A percentile compares a stretch with the other conserved stretches of the same genome.
phyloP scores from a whole-genome alignment of 2,329 filamentous ascomycete species.

The Talaromyces sp. region DNA sequence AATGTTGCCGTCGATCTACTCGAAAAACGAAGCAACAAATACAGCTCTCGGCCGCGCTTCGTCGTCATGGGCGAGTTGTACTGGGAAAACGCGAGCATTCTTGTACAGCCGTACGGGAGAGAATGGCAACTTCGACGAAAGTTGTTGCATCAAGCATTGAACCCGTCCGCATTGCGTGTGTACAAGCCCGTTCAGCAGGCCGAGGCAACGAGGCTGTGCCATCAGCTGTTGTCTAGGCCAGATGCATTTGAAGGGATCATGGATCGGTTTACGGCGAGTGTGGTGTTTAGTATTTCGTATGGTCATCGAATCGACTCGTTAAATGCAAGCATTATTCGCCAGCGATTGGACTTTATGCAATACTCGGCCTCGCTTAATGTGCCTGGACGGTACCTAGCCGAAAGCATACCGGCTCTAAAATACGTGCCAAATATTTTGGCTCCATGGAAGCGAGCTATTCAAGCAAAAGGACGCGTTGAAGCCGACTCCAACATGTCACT shows the following conservation, averaged over 20 bases:
- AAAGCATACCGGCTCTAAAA: conserved; percentile 41
- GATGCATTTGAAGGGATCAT: conserved; percentile 42
- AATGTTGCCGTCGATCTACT: conserved; percentile 31
- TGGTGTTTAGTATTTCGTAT: conserved; percentile 48
- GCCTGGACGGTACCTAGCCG: conserved; percentile 43
- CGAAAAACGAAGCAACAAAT: conserved; percentile 33
- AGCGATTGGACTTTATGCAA: conserved; percentile 47
- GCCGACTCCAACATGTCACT: conserved; percentile 34
- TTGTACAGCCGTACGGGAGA: conserved; percentile 49
- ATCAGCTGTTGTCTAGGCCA: conserved; percentile 33
- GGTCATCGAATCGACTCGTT: conserved; percentile 48
- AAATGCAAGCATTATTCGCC: conserved; percentile 40
- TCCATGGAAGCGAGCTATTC: conserved; percentile 38
- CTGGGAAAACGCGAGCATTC: conserved; percentile 36
- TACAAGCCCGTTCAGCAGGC: conserved; percentile 49
- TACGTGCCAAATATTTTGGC: conserved; percentile 41
- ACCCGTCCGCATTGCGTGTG: conserved; percentile 42
- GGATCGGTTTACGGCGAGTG: conserved; percentile 45
- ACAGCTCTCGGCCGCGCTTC: conserved; percentile 31
- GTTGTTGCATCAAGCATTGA: conserved; percentile 44
- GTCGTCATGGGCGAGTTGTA: conserved; percentile 28
- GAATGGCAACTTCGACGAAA: conserved; percentile 43
- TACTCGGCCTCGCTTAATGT: conserved; percentile 45
- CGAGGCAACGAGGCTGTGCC: conserved; percentile 42
- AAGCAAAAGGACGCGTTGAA: conserved; percentile 17